A percentile compares a stretch with the other conserved stretches of the same genome.
phyloP scores from a whole-genome alignment of 2,329 filamentous ascomycete species.

The Xylariaceae sp. region DNA sequence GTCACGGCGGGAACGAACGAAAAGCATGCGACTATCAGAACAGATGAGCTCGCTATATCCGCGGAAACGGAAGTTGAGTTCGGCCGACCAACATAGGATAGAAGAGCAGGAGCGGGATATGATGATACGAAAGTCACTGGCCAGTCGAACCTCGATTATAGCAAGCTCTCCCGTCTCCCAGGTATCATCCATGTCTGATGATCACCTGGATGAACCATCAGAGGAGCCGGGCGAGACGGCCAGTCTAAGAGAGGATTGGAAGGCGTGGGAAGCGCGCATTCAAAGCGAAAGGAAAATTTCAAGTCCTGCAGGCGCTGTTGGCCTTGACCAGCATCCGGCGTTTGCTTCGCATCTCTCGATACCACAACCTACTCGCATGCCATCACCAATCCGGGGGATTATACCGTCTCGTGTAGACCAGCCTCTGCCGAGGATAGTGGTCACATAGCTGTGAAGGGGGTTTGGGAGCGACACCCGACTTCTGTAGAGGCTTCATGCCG shows the following conservation, averaged over 20 bases:
- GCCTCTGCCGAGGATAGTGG: constrained; percentile 21
- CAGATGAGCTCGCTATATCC: constrained; percentile 6
- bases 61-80: constrained; percentile 29
- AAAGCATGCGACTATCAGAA: constrained; percentile 4
- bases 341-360: constrained; percentile 32
- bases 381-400: constrained; percentile 26
- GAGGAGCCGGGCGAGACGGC: constrained; percentile 33
- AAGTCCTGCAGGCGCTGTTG: constrained; percentile 23
- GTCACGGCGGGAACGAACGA: constrained; percentile 23
- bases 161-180: constrained; percentile 18
- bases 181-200: constrained; percentile 21
- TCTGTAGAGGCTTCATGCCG: no score
- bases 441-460: not conserved
- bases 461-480: not conserved
- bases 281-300: constrained; percentile 40
- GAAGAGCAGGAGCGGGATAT: constrained; percentile 40
- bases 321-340: constrained; percentile 37
- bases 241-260: constrained; percentile 46
- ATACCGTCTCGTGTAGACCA: constrained; percentile 2
- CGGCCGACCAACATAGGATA: constrained; percentile 27
- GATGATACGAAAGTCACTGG: constrained; percentile 44
- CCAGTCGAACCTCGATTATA: constrained; percentile 35
- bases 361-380: constrained; percentile 28
- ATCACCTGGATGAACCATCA: constrained; percentile 22
- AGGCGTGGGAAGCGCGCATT: constrained; percentile 48